Conservation (phyloP, 257 asterid genomes). For the Solanum tacnaense region DNA sequence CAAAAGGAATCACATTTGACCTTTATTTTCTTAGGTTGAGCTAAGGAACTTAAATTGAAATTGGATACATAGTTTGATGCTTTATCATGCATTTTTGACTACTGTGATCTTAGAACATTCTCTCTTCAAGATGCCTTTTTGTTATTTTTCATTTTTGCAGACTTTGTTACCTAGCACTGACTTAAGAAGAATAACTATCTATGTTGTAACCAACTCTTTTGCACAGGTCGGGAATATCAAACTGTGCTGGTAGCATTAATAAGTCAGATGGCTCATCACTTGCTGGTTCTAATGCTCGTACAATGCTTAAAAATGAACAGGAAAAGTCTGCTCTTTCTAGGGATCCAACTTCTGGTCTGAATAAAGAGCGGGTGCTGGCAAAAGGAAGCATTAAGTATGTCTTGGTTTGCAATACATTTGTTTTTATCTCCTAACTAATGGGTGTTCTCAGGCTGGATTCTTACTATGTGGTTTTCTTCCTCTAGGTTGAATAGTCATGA, state of each 20-base stretch:
- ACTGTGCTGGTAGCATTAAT: conserved; percentile 26
- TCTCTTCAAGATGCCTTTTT: background rate
- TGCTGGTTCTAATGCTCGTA: conserved; percentile 50
- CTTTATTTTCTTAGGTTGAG: background rate
- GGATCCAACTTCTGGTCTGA: conserved; percentile 50
- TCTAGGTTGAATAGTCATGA: conserved; percentile 77
- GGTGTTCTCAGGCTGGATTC: background rate
- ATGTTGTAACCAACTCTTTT: conserved; percentile 3
- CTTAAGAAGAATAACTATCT: background rate
- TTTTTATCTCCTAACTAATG: background rate
- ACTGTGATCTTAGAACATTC: background rate
- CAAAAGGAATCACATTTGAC: background rate
- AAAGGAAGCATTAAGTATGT: conserved; percentile 77
- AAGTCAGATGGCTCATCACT: conserved; percentile 63
- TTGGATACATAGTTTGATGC: background rate
- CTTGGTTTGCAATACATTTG: background rate
- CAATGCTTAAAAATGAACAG: conserved; percentile 60
- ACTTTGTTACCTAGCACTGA: background rate
- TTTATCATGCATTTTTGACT: background rate
- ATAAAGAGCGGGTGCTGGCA: conserved; percentile 59
- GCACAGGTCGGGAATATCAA: conserved; percentile 57
- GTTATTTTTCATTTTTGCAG: background rate
- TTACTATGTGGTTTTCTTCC: conserved; percentile 5
- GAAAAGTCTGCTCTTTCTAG: conserved; percentile 59
- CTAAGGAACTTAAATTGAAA: background rate